phyloP scores from a whole-genome alignment of 225 moss, liverwort and hornwort genomes.

The Sphagnum contortum region DNA sequence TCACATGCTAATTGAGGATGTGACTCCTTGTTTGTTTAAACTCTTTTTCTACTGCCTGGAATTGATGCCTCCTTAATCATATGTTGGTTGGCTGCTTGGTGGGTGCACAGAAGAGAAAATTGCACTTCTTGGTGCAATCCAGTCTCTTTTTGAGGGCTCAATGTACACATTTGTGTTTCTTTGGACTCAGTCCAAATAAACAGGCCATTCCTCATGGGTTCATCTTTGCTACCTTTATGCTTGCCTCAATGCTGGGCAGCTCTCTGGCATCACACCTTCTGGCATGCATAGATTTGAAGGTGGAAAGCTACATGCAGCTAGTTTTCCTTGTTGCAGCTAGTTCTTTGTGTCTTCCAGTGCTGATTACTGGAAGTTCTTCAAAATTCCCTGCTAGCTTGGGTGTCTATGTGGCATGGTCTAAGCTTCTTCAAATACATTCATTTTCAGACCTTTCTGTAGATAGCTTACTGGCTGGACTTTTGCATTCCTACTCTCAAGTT shows the following conservation, averaged over 20 bases:
- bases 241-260: conserved; percentile 97
- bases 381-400: not conserved
- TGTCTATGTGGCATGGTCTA: too few species aligned
- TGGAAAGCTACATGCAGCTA: conserved; percentile 95
- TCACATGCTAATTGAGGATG: too few species aligned
- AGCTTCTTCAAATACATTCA: not conserved
- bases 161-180: conserved; percentile 99
- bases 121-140: conserved; percentile 88
- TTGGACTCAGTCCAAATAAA: conserved; percentile 75
- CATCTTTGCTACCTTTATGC: conserved; percentile 98
- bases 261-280: conserved; percentile 88
- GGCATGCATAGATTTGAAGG: conserved; percentile 62
- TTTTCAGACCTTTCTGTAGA: too few species aligned
- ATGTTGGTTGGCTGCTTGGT: too few species aligned
- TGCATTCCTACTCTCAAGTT: not conserved
- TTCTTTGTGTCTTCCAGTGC: conserved; percentile 75
- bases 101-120: conserved; percentile 80
- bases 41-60: not conserved
- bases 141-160: conserved; percentile 95
- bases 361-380: conserved; percentile 67
- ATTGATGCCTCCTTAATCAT: not conserved
- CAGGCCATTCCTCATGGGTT: conserved; percentile 85
- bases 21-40: too few species aligned
- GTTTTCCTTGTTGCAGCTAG: conserved; percentile 72
- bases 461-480: not conserved